phyloP scores from a whole-genome alignment of 139 green algal species.

The Bryopsis sp. region DNA sequence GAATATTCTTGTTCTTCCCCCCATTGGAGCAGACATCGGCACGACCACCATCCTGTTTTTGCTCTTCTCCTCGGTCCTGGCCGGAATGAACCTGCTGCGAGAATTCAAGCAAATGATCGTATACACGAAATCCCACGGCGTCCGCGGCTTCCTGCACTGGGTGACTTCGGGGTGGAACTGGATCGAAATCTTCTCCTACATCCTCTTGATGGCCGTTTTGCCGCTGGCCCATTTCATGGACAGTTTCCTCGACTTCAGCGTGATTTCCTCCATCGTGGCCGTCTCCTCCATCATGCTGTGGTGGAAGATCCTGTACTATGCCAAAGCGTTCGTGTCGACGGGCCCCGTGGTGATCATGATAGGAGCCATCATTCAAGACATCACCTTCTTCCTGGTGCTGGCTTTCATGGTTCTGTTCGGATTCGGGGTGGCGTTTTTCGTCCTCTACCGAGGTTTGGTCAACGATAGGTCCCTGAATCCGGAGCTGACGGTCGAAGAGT shows the following conservation, averaged over 20 bases:
- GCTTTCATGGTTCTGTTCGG: slow-evolving; percentile 5
- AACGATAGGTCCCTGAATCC: not conserved
- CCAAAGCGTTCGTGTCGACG: not conserved
- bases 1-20: not conserved
- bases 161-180: slow-evolving; percentile 14
- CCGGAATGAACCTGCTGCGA: not conserved
- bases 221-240: too few relatives aligned
- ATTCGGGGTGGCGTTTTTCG: slow-evolving; percentile 8
- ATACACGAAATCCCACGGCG: not conserved
- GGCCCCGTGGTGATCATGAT: slow-evolving; percentile 13
- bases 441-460: slow-evolving; percentile 5
- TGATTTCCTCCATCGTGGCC: not conserved
- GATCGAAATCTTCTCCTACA: slow-evolving; percentile 14
- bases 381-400: slow-evolving; percentile 5
- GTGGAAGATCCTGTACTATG: slow-evolving; percentile 13
- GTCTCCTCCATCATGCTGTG: slow-evolving; percentile 10
- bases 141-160: slow-evolving; percentile 12
- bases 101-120: not conserved
- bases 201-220: not conserved
- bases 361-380: slow-evolving; percentile 4
- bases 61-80: not conserved
- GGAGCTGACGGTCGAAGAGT: not conserved
- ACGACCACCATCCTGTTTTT: not conserved
- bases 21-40: not conserved
- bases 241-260: too few relatives aligned